Base-by-base conservation (phyloP, 306 rosid species). In the Urtica urens region DNA sequence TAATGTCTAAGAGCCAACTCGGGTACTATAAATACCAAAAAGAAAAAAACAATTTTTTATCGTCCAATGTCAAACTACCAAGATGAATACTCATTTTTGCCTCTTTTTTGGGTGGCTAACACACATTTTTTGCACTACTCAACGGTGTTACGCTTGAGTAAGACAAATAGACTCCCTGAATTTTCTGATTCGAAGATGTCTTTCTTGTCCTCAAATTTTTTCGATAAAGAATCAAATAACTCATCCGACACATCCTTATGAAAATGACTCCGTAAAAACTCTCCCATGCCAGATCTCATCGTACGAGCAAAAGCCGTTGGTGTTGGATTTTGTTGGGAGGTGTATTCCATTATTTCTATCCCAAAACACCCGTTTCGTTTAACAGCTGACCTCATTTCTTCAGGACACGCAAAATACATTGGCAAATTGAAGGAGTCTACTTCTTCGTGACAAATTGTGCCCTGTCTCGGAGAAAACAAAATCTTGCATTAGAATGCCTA, bases 141-240 rank as follows among this genome's bases (percentile, higher is more conserved):
- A 30, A 5, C 35, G 10, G 10, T 35, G n/a, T 35, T 29, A 27
- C 66, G 66, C 31, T 60, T 60, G 51, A 60, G 58, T 27, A 60
- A 17, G 23, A 51, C 66, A 51, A 51, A 41, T 3, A 60, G 41
- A 13, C 24, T 35, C 20, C 52, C 4, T n/a, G 18, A 3, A 1
- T 34, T 9, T 16, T 18, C 41, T n/a, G 23, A 23, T 3, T 57
- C 34, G 7, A 23, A 2, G 33, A 31, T 1, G 19, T 5, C 20
- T 31, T 9, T 27, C 9, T 23, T 15, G 22, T 33, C 39, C 15
- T 43, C 23, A 21, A 45, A 23, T 31, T 15, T 31, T 21, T 35
- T 27, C 9, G 14, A 1, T 1, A 47, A 47, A 10, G 38, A 26
- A 25, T 51, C 56, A 13, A 51, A 51, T 4, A 51, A 5, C 27